Conservation (phyloP, 768 basidiomycete genomes). For the Mrakia blollopis region DNA sequence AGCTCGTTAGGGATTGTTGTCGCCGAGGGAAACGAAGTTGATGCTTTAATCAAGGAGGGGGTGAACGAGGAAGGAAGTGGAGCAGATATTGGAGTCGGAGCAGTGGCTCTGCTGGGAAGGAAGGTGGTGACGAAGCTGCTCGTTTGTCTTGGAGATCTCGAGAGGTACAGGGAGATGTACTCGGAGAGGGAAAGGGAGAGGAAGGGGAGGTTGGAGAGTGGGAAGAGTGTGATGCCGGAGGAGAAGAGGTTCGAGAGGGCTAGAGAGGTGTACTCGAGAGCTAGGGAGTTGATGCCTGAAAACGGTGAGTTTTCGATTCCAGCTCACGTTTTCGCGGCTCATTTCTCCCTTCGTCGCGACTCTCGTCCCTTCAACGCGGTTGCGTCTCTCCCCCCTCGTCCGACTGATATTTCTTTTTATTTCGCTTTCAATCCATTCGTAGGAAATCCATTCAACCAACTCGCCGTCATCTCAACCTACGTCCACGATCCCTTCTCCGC, state of each 20-base stretch:
- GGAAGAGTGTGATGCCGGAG: background rate
- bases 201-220: slow-evolving; percentile 15
- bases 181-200: slow-evolving; percentile 57
- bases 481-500: slow-evolving; percentile 73
- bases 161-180: slow-evolving; percentile 87
- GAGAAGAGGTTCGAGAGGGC: slow-evolving; percentile 57
- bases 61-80: background rate
- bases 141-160: slow-evolving; percentile 88
- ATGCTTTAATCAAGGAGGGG: slow-evolving; percentile 7
- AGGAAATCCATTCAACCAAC: slow-evolving; percentile 84
- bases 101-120: slow-evolving; percentile 10
- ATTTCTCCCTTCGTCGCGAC: no score
- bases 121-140: background rate
- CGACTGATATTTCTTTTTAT: no score
- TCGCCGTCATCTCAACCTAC: slow-evolving; percentile 86
- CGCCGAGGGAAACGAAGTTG: slow-evolving; percentile 19
- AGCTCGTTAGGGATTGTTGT: slow-evolving; percentile 53
- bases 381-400: background rate
- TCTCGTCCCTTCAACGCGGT: no score
- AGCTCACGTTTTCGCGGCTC: background rate
- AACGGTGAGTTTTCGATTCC: slow-evolving; percentile 56
- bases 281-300: slow-evolving; percentile 70
- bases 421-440: background rate
- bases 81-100: background rate
- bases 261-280: slow-evolving; percentile 76